Base-by-base conservation (phyloP, 2,329 filamentous ascomycete genomes). In the Coleophoma eucalyptorum region DNA sequence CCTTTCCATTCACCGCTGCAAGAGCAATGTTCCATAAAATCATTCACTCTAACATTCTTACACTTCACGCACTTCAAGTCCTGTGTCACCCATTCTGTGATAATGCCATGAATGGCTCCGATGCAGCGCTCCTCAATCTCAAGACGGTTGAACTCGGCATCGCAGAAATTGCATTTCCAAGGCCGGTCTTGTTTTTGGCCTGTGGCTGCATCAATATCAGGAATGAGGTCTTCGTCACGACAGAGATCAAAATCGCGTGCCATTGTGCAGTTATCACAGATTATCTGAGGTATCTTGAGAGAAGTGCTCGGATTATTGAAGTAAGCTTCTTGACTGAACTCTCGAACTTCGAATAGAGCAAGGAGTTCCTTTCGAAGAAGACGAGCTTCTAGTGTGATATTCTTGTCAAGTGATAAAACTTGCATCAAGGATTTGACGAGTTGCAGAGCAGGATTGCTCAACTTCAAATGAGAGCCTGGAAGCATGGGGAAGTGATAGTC, bases 1-100 rank as follows among this genome's bases (percentile, higher is more conserved):
- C 83, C 83, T 16, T 77, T 79, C 94, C 94, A 99, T 52, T 81
- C 80, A 3, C 94, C 94, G 54, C 89, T 90, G 74, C 94, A 99
- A 11, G 86, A 87, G 70, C 95, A 99, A 69, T 97, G 92, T 68
- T 97, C 93, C 84, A 94, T 91, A 62, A 97, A 95, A 63, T 97
- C 93, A 66, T 96, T 97, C 38, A 89, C 78, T 64, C 90, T 76
- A 37, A 96, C 69, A 59, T 90, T 90, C 32, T 79, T 82, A 67
- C 84, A 88, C 52, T 79, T 77, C 1, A 44, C 52, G 58, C 94
- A 99, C 70, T 90, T 90, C 51, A 97, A 71, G 67, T 99, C 94
- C 72, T 97, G 93, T 33, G 86, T 89, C 55, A 84, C 79, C 92
- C 95, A 99, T 61, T 87, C 83, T 21, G 90, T 79, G 7, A 90